phyloP scores from a whole-genome alignment of 208 protist genomes.

The Endotrypanum monterogeii region DNA sequence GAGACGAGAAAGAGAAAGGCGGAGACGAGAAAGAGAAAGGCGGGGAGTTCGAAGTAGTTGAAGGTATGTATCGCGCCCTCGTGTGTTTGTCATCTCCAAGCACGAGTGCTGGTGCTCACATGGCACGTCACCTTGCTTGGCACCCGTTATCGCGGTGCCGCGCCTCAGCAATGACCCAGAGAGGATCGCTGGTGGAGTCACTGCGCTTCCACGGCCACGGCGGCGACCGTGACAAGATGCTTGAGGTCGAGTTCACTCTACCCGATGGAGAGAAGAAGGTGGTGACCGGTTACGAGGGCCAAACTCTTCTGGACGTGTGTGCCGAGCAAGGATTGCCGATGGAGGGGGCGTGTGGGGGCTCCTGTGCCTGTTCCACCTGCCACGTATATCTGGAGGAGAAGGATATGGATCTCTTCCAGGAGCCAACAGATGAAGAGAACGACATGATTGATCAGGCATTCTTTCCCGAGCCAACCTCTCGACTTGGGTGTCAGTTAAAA shows the following conservation, averaged over 20 bases:
- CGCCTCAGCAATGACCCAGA: background rate
- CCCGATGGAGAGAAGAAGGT: conserved; percentile 57
- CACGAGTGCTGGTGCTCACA: background rate
- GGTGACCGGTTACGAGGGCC: conserved; percentile 88
- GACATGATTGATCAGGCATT: conserved; percentile 94
- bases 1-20: too few relatives aligned
- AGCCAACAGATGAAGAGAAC: conserved; percentile 94
- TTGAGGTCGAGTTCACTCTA: conserved; percentile 61
- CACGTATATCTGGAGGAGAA: conserved; percentile 94
- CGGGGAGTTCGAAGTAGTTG: background rate
- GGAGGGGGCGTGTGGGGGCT: conserved; percentile 96
- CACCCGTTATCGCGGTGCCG: background rate
- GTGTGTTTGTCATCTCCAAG: background rate
- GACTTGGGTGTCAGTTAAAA: conserved; percentile 87
- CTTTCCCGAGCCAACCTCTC: conserved; percentile 80
- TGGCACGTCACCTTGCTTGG: background rate
- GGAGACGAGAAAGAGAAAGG: background rate
- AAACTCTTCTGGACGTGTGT: conserved; percentile 94
- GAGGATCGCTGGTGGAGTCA: conserved; percentile 13
- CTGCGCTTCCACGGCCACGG: conserved; percentile 60
- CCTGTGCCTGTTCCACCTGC: conserved; percentile 98
- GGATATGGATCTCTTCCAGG: conserved; percentile 86
- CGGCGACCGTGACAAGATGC: conserved; percentile 59
- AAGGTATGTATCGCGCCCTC: conserved; percentile 4
- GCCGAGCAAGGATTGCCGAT: conserved; percentile 94